phyloP scores from a whole-genome alignment of 2,329 filamentous ascomycete species.

The Botryotinia convoluta region DNA sequence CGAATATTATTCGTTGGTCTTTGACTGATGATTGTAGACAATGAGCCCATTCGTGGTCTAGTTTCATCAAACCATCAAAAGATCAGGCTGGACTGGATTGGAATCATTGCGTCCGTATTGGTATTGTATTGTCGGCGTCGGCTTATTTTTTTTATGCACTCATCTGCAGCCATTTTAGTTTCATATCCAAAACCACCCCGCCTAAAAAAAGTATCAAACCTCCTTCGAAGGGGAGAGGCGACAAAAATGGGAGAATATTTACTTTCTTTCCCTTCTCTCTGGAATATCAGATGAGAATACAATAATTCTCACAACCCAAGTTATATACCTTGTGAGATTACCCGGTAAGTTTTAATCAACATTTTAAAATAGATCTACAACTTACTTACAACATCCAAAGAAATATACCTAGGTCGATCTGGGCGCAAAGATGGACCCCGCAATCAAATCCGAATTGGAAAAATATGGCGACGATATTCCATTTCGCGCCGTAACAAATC shows the following conservation, averaged over 20 bases:
- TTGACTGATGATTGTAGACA: neutral
- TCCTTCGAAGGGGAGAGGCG: neutral
- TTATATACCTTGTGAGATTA: neutral
- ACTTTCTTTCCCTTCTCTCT: too few relatives aligned
- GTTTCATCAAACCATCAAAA: neutral
- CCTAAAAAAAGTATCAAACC: neutral
- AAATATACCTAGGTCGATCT: neutral
- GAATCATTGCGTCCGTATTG: neutral
- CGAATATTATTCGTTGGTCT: neutral
- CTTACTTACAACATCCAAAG: neutral
- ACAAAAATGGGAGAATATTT: neutral
- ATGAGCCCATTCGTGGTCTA: neutral
- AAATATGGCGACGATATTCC: slow-evolving; percentile 61
- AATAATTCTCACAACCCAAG: neutral
- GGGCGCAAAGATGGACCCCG: slow-evolving; percentile 40
- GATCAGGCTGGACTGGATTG: neutral
- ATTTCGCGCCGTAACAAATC: slow-evolving; percentile 70
- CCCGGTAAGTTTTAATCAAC: neutral
- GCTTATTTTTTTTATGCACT: neutral
- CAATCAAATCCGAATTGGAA: slow-evolving; percentile 53
- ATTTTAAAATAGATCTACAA: neutral
- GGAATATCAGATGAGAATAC: too few relatives aligned
- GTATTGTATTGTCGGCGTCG: neutral
- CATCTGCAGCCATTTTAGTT: neutral
- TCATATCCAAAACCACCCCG: neutral